These are phyloP conservation scores for Collybiopsis luxurians DNA, from an alignment of 768 basidiomycete species.

Conservation along the genomic window DNA sequence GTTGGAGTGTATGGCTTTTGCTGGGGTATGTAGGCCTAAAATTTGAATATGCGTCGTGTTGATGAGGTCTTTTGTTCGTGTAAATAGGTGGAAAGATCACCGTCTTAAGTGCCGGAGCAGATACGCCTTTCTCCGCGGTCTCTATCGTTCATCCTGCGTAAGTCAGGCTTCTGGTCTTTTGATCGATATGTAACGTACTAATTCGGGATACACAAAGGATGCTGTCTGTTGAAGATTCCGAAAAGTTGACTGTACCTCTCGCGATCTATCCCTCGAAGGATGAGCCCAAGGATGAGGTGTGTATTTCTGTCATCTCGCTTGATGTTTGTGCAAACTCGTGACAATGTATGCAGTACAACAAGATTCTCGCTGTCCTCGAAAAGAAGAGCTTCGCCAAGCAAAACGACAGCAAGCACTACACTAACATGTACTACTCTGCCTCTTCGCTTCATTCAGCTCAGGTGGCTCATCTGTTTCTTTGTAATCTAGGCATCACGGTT, in stretches of 20 bases:
- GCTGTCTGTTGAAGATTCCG: conserved; percentile 48
- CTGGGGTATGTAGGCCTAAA: conserved; percentile 54
- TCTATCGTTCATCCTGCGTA: conserved; percentile 60
- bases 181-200: too few species aligned
- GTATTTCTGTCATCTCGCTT: conserved; percentile 8
- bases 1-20: conserved; percentile 56
- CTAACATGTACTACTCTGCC: conserved; percentile 46
- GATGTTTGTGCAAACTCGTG: neutral
- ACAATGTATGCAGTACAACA: conserved; percentile 36
- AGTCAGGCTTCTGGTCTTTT: too few species aligned
- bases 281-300: conserved; percentile 55
- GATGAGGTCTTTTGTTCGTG: neutral
- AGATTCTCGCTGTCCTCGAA: conserved; percentile 44
- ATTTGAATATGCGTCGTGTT: neutral
- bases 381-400: conserved; percentile 49
- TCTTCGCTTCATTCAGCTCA: too few species aligned
- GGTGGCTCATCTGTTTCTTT: conserved; percentile 11
- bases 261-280: conserved; percentile 57
- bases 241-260: conserved; percentile 49
- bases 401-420: conserved; percentile 49
- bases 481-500: conserved; percentile 53
- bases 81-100: conserved; percentile 52
- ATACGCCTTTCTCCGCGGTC: conserved; percentile 45
- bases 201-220: conserved; percentile 42
- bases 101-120: conserved; percentile 34